A percentile compares a stretch with the other conserved stretches of the same genome.
Conservation (phyloP, 306 rosid species). For the Acacia acuminata region DNA sequence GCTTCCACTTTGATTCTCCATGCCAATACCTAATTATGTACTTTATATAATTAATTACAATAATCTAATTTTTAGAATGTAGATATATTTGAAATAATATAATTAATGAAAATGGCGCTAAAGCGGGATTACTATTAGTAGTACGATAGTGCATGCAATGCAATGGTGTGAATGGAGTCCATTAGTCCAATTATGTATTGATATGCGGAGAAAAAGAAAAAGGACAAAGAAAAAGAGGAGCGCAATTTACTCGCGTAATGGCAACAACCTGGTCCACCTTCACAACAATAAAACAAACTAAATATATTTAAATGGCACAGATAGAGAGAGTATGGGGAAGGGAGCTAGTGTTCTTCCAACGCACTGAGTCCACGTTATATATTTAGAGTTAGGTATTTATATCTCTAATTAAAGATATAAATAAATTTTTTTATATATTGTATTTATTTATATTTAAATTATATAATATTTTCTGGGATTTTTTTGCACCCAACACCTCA, state of each 20-base stretch:
- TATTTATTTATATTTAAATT: too few relatives aligned
- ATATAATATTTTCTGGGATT: too few relatives aligned
- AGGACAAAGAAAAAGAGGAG: background rate
- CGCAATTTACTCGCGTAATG: background rate
- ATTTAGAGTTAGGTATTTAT: too few relatives aligned
- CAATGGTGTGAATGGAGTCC: background rate
- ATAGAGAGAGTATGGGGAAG: background rate
- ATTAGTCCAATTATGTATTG: background rate
- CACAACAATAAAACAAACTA: background rate
- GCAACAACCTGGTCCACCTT: constrained; percentile 8
- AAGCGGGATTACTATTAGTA: background rate
- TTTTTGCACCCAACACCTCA: too few relatives aligned
- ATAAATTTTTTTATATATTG: too few relatives aligned
- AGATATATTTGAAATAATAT: too few relatives aligned
- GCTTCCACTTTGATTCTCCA: background rate
- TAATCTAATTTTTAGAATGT: too few relatives aligned
- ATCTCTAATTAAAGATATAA: too few relatives aligned
- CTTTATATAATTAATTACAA: too few relatives aligned
- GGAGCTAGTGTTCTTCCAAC: background rate
- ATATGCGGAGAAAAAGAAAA: background rate
- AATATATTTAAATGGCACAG: background rate
- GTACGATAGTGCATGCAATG: background rate
- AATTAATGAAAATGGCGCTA: too few relatives aligned
- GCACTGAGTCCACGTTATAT: too few relatives aligned
- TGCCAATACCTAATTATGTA: background rate